A percentile compares a stretch with the other conserved stretches of the same genome.
These are phyloP conservation scores for Rhodotorula kratochvilovae DNA, from an alignment of 768 basidiomycete genomes.

Conservation along the genomic window DNA sequence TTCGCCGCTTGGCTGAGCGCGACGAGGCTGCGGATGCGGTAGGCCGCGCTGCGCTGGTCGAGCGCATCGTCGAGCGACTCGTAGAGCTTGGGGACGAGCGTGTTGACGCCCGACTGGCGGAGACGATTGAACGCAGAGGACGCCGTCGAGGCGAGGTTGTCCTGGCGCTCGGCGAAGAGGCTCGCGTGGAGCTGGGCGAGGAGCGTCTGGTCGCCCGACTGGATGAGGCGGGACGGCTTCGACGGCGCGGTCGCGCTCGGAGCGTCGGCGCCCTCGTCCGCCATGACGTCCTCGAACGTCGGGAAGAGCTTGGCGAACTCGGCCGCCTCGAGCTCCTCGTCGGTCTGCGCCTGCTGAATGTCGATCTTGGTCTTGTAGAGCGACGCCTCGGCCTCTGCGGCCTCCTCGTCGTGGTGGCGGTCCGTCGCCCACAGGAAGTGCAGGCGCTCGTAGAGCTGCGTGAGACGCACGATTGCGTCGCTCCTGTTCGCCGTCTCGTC, in stretches of 20 bases:
- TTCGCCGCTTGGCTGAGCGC: conserved; percentile 13
- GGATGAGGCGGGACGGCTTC: conserved; percentile 21
- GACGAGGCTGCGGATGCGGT: conserved; percentile 38
- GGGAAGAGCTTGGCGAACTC: conserved; percentile 86
- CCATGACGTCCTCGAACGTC: conserved; percentile 55
- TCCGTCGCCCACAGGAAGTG: conserved; percentile 80
- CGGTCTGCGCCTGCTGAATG: conserved; percentile 58
- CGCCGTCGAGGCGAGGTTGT: background rate
- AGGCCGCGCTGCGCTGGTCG: conserved; percentile 28
- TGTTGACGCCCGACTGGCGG: conserved; percentile 16
- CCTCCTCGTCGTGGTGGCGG: conserved; percentile 63
- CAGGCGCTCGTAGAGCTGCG: conserved; percentile 62
- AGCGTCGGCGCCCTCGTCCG: background rate
- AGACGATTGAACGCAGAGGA: conserved; percentile 14
- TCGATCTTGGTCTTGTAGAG: conserved; percentile 67
- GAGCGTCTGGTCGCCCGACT: conserved; percentile 19
- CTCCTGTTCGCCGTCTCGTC: conserved; percentile 20
- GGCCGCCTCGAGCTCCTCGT: conserved; percentile 71
- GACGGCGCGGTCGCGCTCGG: background rate
- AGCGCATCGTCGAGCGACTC: conserved; percentile 25
- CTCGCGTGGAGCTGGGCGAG: conserved; percentile 28
- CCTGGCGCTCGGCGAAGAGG: conserved; percentile 10
- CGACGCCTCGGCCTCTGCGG: conserved; percentile 61
- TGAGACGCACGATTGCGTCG: conserved; percentile 48
- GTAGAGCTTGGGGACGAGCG: conserved; percentile 29